These are phyloP conservation scores for Cutaneotrichosporon cutaneum DNA, from an alignment of 1,284 basidiomycete species.

Conservation along the genomic window DNA sequence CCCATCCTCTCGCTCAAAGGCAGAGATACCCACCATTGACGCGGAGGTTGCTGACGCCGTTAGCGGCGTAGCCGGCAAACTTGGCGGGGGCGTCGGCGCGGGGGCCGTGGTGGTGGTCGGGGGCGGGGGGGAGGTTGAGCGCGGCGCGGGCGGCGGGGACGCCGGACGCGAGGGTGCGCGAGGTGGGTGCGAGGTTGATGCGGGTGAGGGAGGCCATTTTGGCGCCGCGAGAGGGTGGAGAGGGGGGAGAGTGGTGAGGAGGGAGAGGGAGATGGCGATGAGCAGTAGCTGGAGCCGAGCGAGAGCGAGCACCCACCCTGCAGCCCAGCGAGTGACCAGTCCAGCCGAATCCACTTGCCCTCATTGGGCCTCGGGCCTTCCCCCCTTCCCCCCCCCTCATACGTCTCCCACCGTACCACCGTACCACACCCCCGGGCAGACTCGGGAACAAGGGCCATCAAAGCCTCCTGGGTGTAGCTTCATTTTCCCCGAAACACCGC, in stretches of 20 bases:
- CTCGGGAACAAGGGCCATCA: not conserved
- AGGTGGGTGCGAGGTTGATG: conserved; percentile 75
- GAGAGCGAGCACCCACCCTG: conserved; percentile 7
- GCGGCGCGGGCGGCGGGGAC: conserved; percentile 97
- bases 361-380: not conserved
- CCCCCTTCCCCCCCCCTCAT: too few relatives aligned
- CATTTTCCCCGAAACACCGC: conserved; percentile 1
- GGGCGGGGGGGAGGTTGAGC: conserved; percentile 73
- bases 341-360: not conserved
- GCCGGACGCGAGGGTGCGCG: conserved; percentile 73
- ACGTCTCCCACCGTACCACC: too few relatives aligned
- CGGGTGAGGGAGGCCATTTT: conserved; percentile 43
- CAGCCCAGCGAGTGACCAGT: not conserved
- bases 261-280: conserved; percentile 12
- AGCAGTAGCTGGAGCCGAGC: conserved; percentile 1
- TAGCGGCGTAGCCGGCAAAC: conserved; percentile 59
- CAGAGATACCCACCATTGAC: conserved; percentile 63
- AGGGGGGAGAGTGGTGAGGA: conserved; percentile 10
- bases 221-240: conserved; percentile 7
- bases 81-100: conserved; percentile 65
- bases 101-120: conserved; percentile 59
- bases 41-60: conserved; percentile 61
- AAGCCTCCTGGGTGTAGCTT: not conserved
- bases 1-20: not conserved
- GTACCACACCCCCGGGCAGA: not conserved